Percentiles rank a stretch among this genome's conserved stretches.
Conservation (phyloP, 192 early-diverging fungal genomes). For the Podila clonocystis region DNA sequence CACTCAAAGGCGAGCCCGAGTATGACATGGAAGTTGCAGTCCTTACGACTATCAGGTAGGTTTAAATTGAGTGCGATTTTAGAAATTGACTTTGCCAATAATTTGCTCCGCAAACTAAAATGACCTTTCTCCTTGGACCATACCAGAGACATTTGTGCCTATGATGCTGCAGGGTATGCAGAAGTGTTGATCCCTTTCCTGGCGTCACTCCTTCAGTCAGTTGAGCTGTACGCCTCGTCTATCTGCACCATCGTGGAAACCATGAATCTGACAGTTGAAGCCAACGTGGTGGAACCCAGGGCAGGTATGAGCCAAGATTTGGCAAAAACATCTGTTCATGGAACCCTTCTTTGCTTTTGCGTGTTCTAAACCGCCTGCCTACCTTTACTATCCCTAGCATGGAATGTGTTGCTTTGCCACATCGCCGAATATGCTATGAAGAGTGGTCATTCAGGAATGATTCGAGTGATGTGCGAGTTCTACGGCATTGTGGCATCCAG, state of each 20-base stretch:
- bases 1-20: conserved; percentile 30
- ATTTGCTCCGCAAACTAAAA: neutral
- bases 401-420: conserved; percentile 58
- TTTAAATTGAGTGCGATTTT: neutral
- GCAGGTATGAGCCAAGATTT: conserved; percentile 29
- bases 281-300: conserved; percentile 56
- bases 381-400: conserved; percentile 31
- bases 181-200: conserved; percentile 62
- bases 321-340: too few species aligned
- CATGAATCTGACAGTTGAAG: conserved; percentile 53
- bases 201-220: conserved; percentile 56
- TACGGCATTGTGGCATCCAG: conserved; percentile 57
- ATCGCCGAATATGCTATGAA: conserved; percentile 53
- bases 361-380: conserved; percentile 1
- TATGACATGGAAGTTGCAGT: conserved; percentile 61
- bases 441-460: conserved; percentile 21
- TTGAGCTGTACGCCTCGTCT: conserved; percentile 51
- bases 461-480: conserved; percentile 59
- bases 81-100: neutral
- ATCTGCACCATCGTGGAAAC: conserved; percentile 60
- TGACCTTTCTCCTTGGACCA: neutral
- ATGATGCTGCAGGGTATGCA: conserved; percentile 53
- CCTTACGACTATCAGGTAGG: conserved; percentile 59
- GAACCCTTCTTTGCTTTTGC: neutral
- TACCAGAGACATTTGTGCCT: conserved; percentile 56